These are phyloP conservation scores for Diaporthe sp. DNA, from an alignment of 2,329 filamentous ascomycete species.

Conservation along the genomic window DNA sequence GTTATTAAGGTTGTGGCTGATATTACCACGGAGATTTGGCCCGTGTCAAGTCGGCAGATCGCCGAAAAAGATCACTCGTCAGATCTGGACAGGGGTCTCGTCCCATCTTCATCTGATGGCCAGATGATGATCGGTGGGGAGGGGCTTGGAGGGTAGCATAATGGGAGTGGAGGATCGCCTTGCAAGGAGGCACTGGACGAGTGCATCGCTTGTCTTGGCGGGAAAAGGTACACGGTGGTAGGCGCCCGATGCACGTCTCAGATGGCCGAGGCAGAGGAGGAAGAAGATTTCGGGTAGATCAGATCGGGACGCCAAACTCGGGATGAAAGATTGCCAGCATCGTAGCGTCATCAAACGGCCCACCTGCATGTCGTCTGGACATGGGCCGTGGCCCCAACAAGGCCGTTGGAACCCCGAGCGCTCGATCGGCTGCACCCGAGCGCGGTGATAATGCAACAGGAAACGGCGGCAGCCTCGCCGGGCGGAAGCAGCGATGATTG, in stretches of 20 bases:
- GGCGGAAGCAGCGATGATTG: constrained; percentile 2
- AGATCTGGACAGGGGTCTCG: constrained; percentile 21
- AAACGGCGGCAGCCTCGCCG: constrained; percentile 21
- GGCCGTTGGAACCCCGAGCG: constrained; percentile 27
- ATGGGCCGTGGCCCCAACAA: neutral
- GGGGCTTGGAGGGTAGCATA: neutral
- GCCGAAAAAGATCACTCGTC: constrained; percentile 14
- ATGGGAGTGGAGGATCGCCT: neutral
- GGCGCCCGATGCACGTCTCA: constrained; percentile 17
- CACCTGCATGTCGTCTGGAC: constrained; percentile 26
- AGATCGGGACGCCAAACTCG: constrained; percentile 32
- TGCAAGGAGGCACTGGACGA: constrained; percentile 9
- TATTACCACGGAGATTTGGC: constrained; percentile 22
- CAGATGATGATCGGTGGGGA: constrained; percentile 29
- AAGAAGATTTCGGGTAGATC: constrained; percentile 32
- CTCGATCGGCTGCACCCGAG: constrained; percentile 31
- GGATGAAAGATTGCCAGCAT: constrained; percentile 31
- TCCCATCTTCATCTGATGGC: constrained; percentile 24
- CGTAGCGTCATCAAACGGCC: constrained; percentile 27
- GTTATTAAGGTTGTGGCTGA: neutral
- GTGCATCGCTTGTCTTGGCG: neutral
- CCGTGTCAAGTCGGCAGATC: constrained; percentile 28
- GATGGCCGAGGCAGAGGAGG: constrained; percentile 8
- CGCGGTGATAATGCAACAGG: constrained; percentile 22
- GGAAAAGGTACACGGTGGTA: constrained; percentile 1